These are phyloP conservation scores for Xylaria sp. DNA, from an alignment of 2,329 filamentous ascomycete species.

Conservation along the genomic window DNA sequence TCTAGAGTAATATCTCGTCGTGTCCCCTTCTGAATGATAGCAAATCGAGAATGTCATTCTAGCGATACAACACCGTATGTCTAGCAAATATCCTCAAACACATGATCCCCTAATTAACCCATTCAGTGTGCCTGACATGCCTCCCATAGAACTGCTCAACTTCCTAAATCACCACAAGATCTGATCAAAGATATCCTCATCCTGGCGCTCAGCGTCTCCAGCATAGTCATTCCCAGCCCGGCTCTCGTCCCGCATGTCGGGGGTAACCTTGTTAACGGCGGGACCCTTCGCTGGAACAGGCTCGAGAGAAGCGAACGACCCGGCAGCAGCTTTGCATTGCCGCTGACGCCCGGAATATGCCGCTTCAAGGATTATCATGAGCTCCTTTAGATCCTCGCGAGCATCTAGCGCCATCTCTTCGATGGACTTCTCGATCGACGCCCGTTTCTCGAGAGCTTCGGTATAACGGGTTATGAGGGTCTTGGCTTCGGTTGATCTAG, in stretches of 20 bases:
- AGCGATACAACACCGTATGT: slow-evolving; percentile 1
- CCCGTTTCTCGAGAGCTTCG: slow-evolving; percentile 25
- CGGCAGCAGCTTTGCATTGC: not conserved
- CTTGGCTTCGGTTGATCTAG: slow-evolving; percentile 25
- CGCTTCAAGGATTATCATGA: slow-evolving; percentile 21
- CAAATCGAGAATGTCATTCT: not conserved
- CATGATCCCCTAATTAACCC: not conserved
- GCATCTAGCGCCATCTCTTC: slow-evolving; percentile 13
- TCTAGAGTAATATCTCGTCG: not conserved
- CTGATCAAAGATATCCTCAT: slow-evolving; percentile 12
- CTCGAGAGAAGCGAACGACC: slow-evolving; percentile 22
- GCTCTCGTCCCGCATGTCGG: not conserved
- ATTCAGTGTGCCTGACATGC: not conserved
- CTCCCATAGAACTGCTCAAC: not conserved
- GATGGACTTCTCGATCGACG: slow-evolving; percentile 32
- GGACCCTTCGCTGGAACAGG: slow-evolving; percentile 1
- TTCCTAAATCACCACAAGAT: slow-evolving; percentile 29
- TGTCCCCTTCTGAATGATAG: too few relatives aligned
- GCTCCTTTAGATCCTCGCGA: slow-evolving; percentile 15
- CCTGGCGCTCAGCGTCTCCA: slow-evolving; percentile 1
- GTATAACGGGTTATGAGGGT: slow-evolving; percentile 25
- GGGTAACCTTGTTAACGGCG: not conserved
- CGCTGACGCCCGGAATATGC: slow-evolving; percentile 24
- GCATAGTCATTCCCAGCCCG: not conserved
- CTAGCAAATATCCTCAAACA: not conserved